These are phyloP conservation scores for Alternaria sp. DNA, from an alignment of 2,329 filamentous ascomycete species.

Conservation along the genomic window DNA sequence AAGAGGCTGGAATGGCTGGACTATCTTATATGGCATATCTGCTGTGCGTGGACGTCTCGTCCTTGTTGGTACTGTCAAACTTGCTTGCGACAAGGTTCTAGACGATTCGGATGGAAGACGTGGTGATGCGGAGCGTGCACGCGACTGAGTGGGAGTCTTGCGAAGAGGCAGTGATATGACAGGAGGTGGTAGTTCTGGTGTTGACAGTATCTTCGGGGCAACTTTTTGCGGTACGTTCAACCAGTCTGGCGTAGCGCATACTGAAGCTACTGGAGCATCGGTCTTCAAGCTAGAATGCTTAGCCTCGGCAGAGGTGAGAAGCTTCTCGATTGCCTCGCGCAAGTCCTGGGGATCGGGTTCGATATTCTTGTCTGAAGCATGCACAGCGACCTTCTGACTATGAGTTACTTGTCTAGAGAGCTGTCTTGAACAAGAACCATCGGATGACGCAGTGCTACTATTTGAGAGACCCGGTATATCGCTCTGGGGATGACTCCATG, in stretches of 20 bases:
- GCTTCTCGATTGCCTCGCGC: slow-evolving; percentile 23
- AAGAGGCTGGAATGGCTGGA: slow-evolving; percentile 12
- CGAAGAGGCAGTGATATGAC: slow-evolving; percentile 25
- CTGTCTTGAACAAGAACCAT: slow-evolving; percentile 33
- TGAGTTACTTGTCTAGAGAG: slow-evolving; percentile 30
- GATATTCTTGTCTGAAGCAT: slow-evolving; percentile 28
- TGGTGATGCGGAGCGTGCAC: slow-evolving; percentile 31
- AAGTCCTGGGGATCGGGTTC: slow-evolving; percentile 26
- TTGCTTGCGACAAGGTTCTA: slow-evolving; percentile 12
- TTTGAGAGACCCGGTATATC: slow-evolving; percentile 13
- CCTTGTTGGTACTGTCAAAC: slow-evolving; percentile 8
- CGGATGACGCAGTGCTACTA: slow-evolving; percentile 30
- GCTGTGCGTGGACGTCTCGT: background rate
- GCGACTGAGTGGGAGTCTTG: slow-evolving; percentile 8
- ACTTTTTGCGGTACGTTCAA: slow-evolving; percentile 22
- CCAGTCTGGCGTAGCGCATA: slow-evolving; percentile 19
- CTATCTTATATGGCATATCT: background rate
- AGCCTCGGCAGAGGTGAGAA: slow-evolving; percentile 15
- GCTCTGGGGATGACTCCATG: slow-evolving; percentile 17
- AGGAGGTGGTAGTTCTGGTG: slow-evolving; percentile 37
- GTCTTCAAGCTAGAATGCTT: slow-evolving; percentile 8
- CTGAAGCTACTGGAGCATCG: background rate
- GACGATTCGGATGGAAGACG: background rate
- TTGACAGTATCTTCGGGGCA: slow-evolving; percentile 20
- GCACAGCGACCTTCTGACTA: slow-evolving; percentile 41